Percentiles rank a stretch among this genome's conserved stretches.
These are phyloP conservation scores for Musa beccarii DNA, from an alignment of 176 grass and related monocot species.

Conservation along the genomic window DNA sequence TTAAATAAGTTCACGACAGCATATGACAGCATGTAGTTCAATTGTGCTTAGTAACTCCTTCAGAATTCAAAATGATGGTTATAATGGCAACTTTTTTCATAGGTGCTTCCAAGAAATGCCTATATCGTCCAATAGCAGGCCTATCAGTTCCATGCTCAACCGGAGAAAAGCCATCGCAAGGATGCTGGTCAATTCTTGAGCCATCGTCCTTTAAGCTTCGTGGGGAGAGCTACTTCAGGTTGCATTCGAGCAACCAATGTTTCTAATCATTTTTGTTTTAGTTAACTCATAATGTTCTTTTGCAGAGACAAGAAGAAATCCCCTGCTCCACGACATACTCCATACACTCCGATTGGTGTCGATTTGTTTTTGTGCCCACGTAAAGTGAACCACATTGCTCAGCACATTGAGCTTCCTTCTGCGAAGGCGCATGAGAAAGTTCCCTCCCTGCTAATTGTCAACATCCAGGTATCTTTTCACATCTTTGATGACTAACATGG, in stretches of 20 bases:
- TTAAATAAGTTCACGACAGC: background rate
- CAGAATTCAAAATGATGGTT: background rate
- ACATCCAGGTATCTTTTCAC: conserved; percentile 65
- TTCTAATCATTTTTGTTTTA: too few relatives aligned
- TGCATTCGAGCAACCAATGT: too few relatives aligned
- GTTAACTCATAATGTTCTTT: background rate
- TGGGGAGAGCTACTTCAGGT: conserved; percentile 86
- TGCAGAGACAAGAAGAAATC: conserved; percentile 85
- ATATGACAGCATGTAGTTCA: background rate
- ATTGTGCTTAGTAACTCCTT: background rate
- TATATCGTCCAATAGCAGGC: conserved; percentile 69
- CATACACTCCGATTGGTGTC: conserved; percentile 77
- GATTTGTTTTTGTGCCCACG: conserved; percentile 72
- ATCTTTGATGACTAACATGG: background rate
- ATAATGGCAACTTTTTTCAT: background rate
- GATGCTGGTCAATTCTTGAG: conserved; percentile 80
- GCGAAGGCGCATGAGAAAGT: conserved; percentile 53
- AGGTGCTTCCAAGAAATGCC: conserved; percentile 79
- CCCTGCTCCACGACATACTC: conserved; percentile 43
- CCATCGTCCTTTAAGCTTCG: conserved; percentile 74
- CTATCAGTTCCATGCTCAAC: conserved; percentile 44
- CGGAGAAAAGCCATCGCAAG: conserved; percentile 47
- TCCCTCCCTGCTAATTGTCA: conserved; percentile 73
- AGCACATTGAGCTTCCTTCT: conserved; percentile 79
- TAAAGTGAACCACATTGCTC: conserved; percentile 85